Evolutionary conservation across 208 protist species (phyloP).

Genomic region (Crithidia thermophila): DNA sequence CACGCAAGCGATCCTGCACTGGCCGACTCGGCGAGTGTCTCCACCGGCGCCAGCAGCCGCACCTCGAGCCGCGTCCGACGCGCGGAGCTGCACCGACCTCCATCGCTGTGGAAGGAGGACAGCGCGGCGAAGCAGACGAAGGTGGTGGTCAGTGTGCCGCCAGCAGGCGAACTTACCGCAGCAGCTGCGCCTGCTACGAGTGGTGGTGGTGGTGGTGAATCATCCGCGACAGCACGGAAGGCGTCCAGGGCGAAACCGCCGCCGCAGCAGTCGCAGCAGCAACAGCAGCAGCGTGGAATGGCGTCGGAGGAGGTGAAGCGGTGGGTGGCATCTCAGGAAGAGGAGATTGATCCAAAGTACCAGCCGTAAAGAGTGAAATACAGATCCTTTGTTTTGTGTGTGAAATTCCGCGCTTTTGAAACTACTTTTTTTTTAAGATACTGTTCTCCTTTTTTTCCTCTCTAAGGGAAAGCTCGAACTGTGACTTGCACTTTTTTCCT

Average conservation of each 20-base stretch:
- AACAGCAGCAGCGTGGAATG: slow-evolving; percentile 12
- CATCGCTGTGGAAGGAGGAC: slow-evolving; percentile 21
- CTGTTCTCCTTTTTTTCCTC: too few species aligned
- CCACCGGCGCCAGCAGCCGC: slow-evolving; percentile 17
- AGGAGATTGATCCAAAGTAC: slow-evolving; percentile 9
- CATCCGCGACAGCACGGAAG: too few species aligned
- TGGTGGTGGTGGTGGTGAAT: too few species aligned
- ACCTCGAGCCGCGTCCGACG: slow-evolving; percentile 23
- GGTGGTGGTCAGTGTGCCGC: slow-evolving; percentile 5
- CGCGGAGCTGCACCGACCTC: slow-evolving; percentile 28
- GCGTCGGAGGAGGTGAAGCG: slow-evolving; percentile 20
- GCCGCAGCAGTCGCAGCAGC: too few species aligned
- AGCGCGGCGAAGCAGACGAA: not conserved
- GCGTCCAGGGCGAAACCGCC: not conserved
- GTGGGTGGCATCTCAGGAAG: slow-evolving; percentile 6
- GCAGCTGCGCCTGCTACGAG: not conserved
- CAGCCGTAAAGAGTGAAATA: slow-evolving; percentile 10
- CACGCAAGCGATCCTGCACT: not conserved
- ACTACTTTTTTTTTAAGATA: too few species aligned
- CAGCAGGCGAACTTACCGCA: not conserved
- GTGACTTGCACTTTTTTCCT: too few species aligned
- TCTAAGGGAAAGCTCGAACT: too few species aligned
- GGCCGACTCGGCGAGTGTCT: slow-evolving; percentile 1
- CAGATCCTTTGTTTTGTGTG: too few species aligned
- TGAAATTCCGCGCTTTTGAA: too few species aligned